A percentile compares a stretch with the other conserved stretches of the same genome.
Evolutionary conservation across 2,329 filamentous ascomycete genomes (phyloP).

Genomic region (Trichophyton mentagrophytes): DNA sequence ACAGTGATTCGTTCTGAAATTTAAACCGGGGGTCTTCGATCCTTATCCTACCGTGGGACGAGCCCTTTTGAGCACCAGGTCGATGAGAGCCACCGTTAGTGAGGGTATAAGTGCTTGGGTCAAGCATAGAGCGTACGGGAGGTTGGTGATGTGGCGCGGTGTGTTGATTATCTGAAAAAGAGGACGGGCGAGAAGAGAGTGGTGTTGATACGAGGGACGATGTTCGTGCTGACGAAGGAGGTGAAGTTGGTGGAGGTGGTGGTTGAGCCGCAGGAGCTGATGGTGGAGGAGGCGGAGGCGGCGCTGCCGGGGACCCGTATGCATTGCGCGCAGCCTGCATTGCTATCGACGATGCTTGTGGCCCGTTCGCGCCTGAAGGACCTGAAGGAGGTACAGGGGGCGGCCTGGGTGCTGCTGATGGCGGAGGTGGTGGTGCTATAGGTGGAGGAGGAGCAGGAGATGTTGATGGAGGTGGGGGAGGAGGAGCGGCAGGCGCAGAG

Average conservation of each 20-base stretch:
- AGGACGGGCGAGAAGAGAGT: constrained; percentile 33
- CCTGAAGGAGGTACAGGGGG: constrained; percentile 27
- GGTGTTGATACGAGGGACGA: constrained; percentile 21
- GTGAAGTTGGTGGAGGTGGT: constrained; percentile 34
- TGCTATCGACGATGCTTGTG: constrained; percentile 38
- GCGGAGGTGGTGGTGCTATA: constrained; percentile 26
- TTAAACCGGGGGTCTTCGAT: constrained; percentile 74
- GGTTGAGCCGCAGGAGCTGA: constrained; percentile 20
- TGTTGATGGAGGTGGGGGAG: constrained; percentile 31
- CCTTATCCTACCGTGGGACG: constrained; percentile 22
- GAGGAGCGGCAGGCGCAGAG: constrained; percentile 37
- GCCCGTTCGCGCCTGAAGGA: constrained; percentile 27
- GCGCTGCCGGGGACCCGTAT: constrained; percentile 37
- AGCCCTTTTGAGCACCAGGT: constrained; percentile 10
- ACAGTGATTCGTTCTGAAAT: constrained; percentile 67
- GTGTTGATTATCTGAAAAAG: constrained; percentile 16
- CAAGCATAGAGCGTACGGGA: constrained; percentile 50
- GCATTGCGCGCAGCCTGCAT: constrained; percentile 48
- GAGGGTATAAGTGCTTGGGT: constrained; percentile 65
- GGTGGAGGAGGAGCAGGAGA: constrained; percentile 29
- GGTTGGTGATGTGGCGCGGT: constrained; percentile 32
- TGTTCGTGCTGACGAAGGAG: constrained; percentile 35
- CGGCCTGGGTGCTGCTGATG: constrained; percentile 15
- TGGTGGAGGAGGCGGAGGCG: constrained; percentile 29
- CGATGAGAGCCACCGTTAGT: constrained; percentile 43